Conservation (phyloP, 225 moss, liverwort and hornwort genomes). For the Pseudisothecium myosuroides region DNA sequence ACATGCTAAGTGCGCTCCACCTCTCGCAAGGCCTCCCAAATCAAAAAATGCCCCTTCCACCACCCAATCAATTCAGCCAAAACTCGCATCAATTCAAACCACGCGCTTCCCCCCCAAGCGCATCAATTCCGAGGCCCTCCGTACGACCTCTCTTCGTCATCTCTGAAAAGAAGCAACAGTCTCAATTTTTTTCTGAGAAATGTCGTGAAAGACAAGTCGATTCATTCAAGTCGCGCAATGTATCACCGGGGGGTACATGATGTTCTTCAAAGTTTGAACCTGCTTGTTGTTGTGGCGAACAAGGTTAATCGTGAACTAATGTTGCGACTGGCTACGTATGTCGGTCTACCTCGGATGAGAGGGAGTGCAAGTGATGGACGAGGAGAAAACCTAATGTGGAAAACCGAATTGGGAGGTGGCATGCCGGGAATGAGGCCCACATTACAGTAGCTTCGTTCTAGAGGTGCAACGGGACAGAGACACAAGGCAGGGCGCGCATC, state of each 20-base stretch:
- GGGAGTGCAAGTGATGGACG: not conserved
- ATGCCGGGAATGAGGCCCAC: not conserved
- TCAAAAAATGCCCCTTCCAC: not conserved
- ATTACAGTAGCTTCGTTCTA: not conserved
- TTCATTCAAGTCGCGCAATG: not conserved
- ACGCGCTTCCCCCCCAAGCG: not conserved
- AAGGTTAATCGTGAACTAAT: not conserved
- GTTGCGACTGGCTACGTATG: not conserved
- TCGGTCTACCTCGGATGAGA: not conserved
- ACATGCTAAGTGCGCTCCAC: not conserved
- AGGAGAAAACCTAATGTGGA: too few species aligned
- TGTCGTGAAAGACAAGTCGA: not conserved
- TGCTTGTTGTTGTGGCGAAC: not conserved
- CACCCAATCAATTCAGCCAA: not conserved
- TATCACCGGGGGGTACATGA: not conserved
- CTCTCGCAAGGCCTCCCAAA: not conserved
- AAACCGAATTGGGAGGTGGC: not conserved
- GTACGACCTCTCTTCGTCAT: not conserved
- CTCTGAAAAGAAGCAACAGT: not conserved
- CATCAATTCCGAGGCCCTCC: not conserved
- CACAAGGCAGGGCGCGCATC: not conserved
- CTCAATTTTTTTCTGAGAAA: not conserved
- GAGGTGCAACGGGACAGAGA: not conserved
- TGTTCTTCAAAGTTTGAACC: not conserved
- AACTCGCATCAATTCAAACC: not conserved